A percentile compares a stretch with the other conserved stretches of the same genome.
These are phyloP conservation scores for Ustilago shanxiensis DNA, from an alignment of 1,284 basidiomycete genomes.

Conservation along the genomic window DNA sequence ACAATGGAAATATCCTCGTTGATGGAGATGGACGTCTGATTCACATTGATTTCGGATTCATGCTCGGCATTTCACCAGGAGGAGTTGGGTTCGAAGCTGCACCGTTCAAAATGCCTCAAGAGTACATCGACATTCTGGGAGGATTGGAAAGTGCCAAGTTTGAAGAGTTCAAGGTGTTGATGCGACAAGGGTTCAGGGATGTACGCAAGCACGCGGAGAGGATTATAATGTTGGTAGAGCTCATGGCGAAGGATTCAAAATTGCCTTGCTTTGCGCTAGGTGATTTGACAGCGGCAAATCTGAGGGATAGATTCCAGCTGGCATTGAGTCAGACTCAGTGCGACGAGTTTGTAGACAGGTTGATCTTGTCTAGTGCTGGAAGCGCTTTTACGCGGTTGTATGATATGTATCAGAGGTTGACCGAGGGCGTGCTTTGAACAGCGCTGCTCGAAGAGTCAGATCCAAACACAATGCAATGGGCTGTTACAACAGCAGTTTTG, in stretches of 20 bases:
- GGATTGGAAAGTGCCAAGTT: conserved; percentile 84
- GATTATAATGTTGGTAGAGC: conserved; percentile 92
- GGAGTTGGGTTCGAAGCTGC: conserved; percentile 99
- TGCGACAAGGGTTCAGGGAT: conserved; percentile 92
- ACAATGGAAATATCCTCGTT: conserved; percentile 97
- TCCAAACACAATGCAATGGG: neutral
- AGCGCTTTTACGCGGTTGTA: conserved; percentile 69
- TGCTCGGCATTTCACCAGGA: conserved; percentile 85
- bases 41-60: conserved; percentile 98
- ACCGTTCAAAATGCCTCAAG: conserved; percentile 94
- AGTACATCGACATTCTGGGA: conserved; percentile 96
- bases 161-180: conserved; percentile 85
- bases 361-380: conserved; percentile 63
- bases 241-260: conserved; percentile 96
- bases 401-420: conserved; percentile 67
- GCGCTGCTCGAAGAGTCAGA: neutral
- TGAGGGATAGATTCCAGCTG: conserved; percentile 94
- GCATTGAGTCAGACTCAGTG: conserved; percentile 87
- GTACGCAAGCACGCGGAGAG: conserved; percentile 96
- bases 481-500: neutral
- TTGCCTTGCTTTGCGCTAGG: conserved; percentile 93
- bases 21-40: conserved; percentile 94
- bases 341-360: conserved; percentile 79
- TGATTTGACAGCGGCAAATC: conserved; percentile 84
- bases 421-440: conserved; percentile 54